Evolutionary conservation across 768 basidiomycete species (phyloP), one percentile per base, ranked within the genome.

Genomic region (Agaricus blazei): DNA sequence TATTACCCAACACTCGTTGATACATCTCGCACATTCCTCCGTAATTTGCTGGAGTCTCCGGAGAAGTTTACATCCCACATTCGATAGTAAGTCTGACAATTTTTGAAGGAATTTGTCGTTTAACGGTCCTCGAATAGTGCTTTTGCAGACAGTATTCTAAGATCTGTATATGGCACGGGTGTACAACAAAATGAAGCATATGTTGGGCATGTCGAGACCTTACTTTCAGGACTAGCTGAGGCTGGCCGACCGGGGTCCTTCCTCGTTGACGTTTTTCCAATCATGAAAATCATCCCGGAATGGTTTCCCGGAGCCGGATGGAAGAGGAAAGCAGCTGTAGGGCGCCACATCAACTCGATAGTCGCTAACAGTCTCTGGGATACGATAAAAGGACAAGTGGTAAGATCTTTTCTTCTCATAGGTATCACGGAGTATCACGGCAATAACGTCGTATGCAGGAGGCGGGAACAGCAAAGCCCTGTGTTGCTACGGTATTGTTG

Each of bases 241-340:
- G 68, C 68, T 0, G 70, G 61, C 2, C 60, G 62, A 48, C 62
- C 68, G 2, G 72, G 74, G 2, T 43, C 68, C 0, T 75, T 64
- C 55, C 61, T 74, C 0, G 75, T 75, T 31, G 72, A 76, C 50
- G 57, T 66, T 0, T 19, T 69, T 9, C 68, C 68, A 3, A 53
- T 64, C 12, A 63, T 76, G 29, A 69, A 70, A 56, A 62, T 74
- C 48, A 57, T 75, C 3, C 75, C 75, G 2, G 58, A 59, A 4
- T 75, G 72, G 69, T 62, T 75, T 55, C 74, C 75, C n/a, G 71
- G 72, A 1, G 67, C 68, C 0, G 67, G 63, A 9, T 76, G 76
- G 61, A 67, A 72, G 59, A 62, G 62, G 5, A 65, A 70, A 52
- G 75, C 72, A 3, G 64, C 57, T 19, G 50, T 63, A 15, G 72